Evolutionary conservation across 352 stramenopile genomes (phyloP), one percentile per base, ranked within the genome.

Genomic region (Phytophthora melonis): DNA sequence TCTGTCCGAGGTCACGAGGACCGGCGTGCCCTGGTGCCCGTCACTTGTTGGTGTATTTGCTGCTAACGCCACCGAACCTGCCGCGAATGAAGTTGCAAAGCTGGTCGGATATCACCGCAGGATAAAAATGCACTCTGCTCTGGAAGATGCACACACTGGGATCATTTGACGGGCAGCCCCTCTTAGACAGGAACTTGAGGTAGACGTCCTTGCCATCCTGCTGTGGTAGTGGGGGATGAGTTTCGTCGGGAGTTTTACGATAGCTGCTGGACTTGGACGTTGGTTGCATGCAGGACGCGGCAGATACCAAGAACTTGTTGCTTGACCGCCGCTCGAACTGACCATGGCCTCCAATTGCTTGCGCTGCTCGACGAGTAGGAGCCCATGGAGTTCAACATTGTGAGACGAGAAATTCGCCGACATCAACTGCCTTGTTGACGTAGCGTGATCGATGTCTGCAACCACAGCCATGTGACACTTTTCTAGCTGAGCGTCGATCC

Each of bases 401-500:
- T 47, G 9, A 16, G 39, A 47, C 39, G 39, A n/a, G 11, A 47
- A 47, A 13, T 47, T 47, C 39, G 39, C 39, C 39, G 14, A 16
- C n/a, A 47, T 47, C 39, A 19, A 47, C 4, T 47, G 39, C 39
- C 39, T 18, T 18, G 39, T 47, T 47, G 39, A 47, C 39, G 39
- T 47, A 18, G 39, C 39, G 1, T 47, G 39, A 16, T 47, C 39
- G 11, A 47, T 47, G 39, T 47, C 39, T 47, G 0, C 11, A 47
- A 47, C 39, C 39, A 47, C 14, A n/a, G 39, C 39, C 1, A n/a
- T 1, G 0, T 13, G 39, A 47, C 19, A 47, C 39, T 47, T 47
- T 47, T 47, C 39, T 18, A 47, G 11, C 39, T 47, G 39, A 18
- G 30, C 45, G 10, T 63, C 56, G 10, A 63, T 54, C 39, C 56